phyloP scores from a whole-genome alignment of 805 yeast species.

The Schizosaccharomyces pombe region DNA sequence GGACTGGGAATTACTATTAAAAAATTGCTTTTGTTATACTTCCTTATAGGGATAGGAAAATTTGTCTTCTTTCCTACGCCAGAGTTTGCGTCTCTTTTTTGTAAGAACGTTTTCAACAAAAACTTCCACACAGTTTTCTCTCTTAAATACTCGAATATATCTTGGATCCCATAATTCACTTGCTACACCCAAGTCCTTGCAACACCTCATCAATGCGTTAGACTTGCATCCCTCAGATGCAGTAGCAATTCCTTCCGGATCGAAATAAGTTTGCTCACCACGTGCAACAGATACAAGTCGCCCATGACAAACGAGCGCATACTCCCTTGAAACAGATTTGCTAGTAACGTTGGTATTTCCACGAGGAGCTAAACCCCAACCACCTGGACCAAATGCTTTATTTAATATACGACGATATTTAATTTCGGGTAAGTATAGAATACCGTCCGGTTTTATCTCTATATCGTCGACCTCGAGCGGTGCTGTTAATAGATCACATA shows the following conservation, averaged over 20 bases:
- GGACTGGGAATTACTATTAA: neutral
- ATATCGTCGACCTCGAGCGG: constrained; percentile 49
- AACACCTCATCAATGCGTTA: constrained; percentile 91
- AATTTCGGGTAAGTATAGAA: constrained; percentile 79
- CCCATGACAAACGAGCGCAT: constrained; percentile 69
- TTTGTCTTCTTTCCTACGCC: constrained; percentile 64
- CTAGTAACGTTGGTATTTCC: constrained; percentile 60
- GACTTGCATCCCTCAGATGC: constrained; percentile 94
- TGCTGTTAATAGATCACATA: constrained; percentile 36
- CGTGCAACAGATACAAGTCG: constrained; percentile 68
- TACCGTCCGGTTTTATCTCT: constrained; percentile 81
- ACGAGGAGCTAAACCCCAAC: constrained; percentile 93
- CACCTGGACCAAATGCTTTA: constrained; percentile 91
- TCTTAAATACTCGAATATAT: constrained; percentile 51
- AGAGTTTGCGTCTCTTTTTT: constrained; percentile 56
- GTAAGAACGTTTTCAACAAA: constrained; percentile 67
- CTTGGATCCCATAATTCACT: constrained; percentile 94
- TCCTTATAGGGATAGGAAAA: constrained; percentile 63
- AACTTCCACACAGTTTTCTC: constrained; percentile 46
- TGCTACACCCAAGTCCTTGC: constrained; percentile 91
- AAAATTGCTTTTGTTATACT: neutral
- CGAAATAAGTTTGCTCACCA: constrained; percentile 86
- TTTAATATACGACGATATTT: constrained; percentile 78
- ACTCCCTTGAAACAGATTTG: constrained; percentile 64
- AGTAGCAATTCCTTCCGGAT: constrained; percentile 68